phyloP scores from a whole-genome alignment of 495 filamentous ascomycete genomes.

The Letharia lupina region DNA sequence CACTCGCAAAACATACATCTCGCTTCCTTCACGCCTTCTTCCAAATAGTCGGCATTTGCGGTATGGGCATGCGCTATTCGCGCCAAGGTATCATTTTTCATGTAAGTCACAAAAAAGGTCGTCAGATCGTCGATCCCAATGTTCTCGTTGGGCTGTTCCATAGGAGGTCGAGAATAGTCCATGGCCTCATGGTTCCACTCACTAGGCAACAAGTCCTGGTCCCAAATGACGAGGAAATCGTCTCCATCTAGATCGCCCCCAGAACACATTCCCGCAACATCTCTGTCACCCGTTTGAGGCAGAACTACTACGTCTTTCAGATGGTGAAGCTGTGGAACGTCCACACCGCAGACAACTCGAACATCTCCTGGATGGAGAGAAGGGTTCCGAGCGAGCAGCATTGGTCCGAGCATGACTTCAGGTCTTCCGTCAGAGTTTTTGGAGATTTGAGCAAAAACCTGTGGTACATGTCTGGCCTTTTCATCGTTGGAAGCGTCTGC shows the following conservation, averaged over 20 bases:
- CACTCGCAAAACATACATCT: slow-evolving; percentile 45
- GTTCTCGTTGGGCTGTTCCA: slow-evolving; percentile 43
- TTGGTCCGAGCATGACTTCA: slow-evolving; percentile 65
- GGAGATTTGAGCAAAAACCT: slow-evolving; percentile 81
- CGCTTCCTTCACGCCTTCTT: slow-evolving; percentile 53
- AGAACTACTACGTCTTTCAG: slow-evolving; percentile 81
- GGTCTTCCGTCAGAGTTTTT: slow-evolving; percentile 44
- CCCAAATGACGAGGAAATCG: slow-evolving; percentile 93
- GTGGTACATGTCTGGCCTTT: slow-evolving; percentile 50
- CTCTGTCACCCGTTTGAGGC: slow-evolving; percentile 73
- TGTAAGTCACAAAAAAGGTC: slow-evolving; percentile 82
- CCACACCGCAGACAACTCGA: slow-evolving; percentile 76
- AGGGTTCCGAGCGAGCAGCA: slow-evolving; percentile 82
- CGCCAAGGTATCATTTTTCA: slow-evolving; percentile 81
- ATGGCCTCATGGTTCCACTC: slow-evolving; percentile 68
- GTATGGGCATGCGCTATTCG: slow-evolving; percentile 78
- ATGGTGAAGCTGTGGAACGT: slow-evolving; percentile 62
- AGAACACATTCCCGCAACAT: slow-evolving; percentile 87
- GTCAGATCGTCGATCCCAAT: slow-evolving; percentile 64
- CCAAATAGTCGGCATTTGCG: slow-evolving; percentile 59
- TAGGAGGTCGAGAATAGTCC: slow-evolving; percentile 51
- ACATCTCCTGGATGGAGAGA: slow-evolving; percentile 93
- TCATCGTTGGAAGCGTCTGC: slow-evolving; percentile 28
- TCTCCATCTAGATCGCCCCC: slow-evolving; percentile 95
- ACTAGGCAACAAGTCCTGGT: slow-evolving; percentile 59